These are phyloP conservation scores for Sedum album DNA, from an alignment of 164 flowering plant species.

Conservation along the genomic window DNA sequence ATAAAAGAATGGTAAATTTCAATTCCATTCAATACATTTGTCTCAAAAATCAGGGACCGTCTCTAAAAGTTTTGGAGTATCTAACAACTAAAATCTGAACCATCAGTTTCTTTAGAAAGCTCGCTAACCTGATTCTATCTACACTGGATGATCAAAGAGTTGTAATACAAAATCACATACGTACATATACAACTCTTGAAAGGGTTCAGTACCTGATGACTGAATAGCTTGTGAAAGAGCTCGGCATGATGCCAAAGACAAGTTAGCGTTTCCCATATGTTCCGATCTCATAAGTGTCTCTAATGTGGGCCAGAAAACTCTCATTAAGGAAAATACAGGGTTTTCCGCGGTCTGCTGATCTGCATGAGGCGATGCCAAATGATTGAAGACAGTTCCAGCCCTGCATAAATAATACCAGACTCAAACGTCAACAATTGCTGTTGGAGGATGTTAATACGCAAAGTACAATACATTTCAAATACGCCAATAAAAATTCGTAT, in stretches of 20 bases:
- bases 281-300: conserved; percentile 62
- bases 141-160: neutral
- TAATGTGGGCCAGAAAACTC: conserved; percentile 78
- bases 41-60: neutral
- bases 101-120: neutral
- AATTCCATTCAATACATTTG: neutral
- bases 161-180: neutral
- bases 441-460: neutral
- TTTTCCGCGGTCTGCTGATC: conserved; percentile 38
- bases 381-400: conserved; percentile 76
- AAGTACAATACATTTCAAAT: neutral
- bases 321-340: conserved; percentile 44
- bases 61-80: neutral
- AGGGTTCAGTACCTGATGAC: conserved; percentile 50
- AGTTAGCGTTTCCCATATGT: conserved; percentile 68
- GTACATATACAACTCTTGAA: neutral
- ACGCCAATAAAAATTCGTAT: neutral
- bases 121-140: neutral
- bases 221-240: conserved; percentile 85
- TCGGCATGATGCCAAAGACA: conserved; percentile 83
- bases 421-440: neutral
- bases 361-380: conserved; percentile 42
- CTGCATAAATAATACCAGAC: conserved; percentile 26
- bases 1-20: neutral
- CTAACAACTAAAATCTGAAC: neutral